Evolutionary conservation across 2,329 filamentous ascomycete genomes (phyloP), one percentile per base, ranked within the genome.

Genomic region (Hypoxylon sp.): DNA sequence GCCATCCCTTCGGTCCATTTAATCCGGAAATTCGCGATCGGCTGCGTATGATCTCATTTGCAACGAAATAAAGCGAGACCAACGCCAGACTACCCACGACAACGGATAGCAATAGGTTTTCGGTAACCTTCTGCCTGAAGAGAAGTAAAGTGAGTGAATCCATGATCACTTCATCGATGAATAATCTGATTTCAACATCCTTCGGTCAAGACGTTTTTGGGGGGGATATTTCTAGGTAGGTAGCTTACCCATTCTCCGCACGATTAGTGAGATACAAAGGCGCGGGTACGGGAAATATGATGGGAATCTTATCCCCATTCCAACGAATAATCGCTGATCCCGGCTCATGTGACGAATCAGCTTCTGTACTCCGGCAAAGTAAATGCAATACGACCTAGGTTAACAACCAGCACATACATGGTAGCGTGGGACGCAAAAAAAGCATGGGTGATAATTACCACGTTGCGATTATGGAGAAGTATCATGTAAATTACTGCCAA

Each of bases 1-100:
- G 66, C 59, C 61, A 65, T 3, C 66, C 66, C 30, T 35, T 59
- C 0, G 66, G 66, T 4, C 65, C 64, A 4, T 48, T 51, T 31
- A 68, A 50, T 1, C 66, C 66, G 1, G 59, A 51, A 9, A 68
- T 62, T 40, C 65, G 58, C 7, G 61, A 51, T n/a, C 56, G 51
- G 8, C 42, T 37, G 4, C 65, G 63, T 29, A 58, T 26, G n/a
- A 64, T 27, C 35, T 68, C 66, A 51, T 66, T 68, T 8, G 36
- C 55, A 23, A 62, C 25, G 19, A 68, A 31, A 35, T 61, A 65
- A 12, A 66, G 19, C 5, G 31, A 25, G 2, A 62, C 9, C 4
- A 37, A 27, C 7, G 54, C 19, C 2, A 59, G 41, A 38, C 31
- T 26, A 7, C 46, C 40, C 5, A 58, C 11, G 13, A 29, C 23